Conservation (phyloP, 2,329 filamentous ascomycete genomes). For the Raffaelea deltoideospora region DNA sequence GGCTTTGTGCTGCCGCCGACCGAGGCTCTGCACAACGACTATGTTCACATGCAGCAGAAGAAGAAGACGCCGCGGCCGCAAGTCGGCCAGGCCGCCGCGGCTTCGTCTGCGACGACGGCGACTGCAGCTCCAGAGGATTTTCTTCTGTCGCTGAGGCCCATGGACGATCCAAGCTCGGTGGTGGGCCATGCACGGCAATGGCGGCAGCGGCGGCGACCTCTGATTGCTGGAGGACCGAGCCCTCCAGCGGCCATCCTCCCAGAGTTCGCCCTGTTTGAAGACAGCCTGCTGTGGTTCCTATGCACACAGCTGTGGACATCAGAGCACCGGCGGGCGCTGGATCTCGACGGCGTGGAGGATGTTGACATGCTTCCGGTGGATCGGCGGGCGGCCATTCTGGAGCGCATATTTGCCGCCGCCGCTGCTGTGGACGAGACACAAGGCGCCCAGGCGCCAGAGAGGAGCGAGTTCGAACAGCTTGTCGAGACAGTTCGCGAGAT, state of each 20-base stretch:
- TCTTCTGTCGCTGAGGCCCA: conserved; percentile 35
- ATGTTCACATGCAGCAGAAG: conserved; percentile 34
- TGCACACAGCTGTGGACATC: conserved; percentile 20
- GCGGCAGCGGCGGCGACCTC: conserved; percentile 9
- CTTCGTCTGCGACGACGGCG: too few relatives aligned
- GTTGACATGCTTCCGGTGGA: background rate
- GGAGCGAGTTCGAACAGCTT: conserved; percentile 22
- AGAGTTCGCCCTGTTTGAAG: conserved; percentile 23
- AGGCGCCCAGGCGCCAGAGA: too few relatives aligned
- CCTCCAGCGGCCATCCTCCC: background rate
- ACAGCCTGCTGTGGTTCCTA: conserved; percentile 36
- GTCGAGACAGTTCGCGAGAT: conserved; percentile 17
- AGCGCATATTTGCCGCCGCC: conserved; percentile 15
- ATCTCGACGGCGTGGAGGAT: background rate
- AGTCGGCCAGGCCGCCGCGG: background rate
- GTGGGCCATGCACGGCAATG: conserved; percentile 26
- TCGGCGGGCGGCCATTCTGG: conserved; percentile 7
- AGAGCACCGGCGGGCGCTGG: conserved; percentile 11
- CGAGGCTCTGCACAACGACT: conserved; percentile 39
- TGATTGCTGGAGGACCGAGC: background rate
- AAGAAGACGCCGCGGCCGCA: too few relatives aligned
- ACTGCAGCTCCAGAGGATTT: conserved; percentile 20
- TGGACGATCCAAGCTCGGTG: conserved; percentile 30
- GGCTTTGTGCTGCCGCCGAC: conserved; percentile 41
- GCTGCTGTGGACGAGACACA: conserved; percentile 8